Percentiles rank a stretch among this genome's conserved stretches.
These are phyloP conservation scores for Coemansia umbellata DNA, from an alignment of 192 early-diverging fungal species.

Conservation along the genomic window DNA sequence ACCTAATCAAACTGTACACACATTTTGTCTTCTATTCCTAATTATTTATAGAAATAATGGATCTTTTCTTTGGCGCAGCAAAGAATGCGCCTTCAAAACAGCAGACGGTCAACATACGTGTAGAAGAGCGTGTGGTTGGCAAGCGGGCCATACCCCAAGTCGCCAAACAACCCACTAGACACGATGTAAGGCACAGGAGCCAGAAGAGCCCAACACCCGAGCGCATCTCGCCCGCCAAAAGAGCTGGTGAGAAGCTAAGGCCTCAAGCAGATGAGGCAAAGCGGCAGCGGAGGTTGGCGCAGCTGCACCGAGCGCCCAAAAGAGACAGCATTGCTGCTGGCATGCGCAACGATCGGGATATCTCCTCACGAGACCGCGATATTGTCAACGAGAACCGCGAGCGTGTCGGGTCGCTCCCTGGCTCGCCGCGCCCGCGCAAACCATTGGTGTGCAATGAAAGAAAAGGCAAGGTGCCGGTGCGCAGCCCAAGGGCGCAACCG, in stretches of 20 bases:
- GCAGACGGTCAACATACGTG: constrained; percentile 29
- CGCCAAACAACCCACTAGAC: background rate
- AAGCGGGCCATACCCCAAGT: background rate
- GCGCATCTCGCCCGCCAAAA: background rate
- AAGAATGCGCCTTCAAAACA: constrained; percentile 10
- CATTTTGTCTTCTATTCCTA: background rate
- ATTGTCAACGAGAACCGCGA: constrained; percentile 42
- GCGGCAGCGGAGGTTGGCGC: background rate
- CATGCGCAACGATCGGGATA: background rate
- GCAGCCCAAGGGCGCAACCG: background rate
- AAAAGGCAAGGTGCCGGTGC: background rate
- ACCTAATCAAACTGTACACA: no score
- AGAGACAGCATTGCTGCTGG: background rate
- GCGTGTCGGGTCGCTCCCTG: constrained; percentile 40
- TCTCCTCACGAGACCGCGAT: constrained; percentile 16
- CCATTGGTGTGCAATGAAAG: background rate
- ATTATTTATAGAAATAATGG: constrained; percentile 12
- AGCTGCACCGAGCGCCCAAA: constrained; percentile 6
- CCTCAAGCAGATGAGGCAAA: background rate
- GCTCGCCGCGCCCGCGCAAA: constrained; percentile 25
- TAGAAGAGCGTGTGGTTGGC: constrained; percentile 30
- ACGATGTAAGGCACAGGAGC: background rate
- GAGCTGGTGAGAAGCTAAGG: no score
- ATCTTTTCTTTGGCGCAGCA: constrained; percentile 43
- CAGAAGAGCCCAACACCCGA: background rate